phyloP scores from a whole-genome alignment of 2,329 filamentous ascomycete species.

The Chrysoporthe puriensis region DNA sequence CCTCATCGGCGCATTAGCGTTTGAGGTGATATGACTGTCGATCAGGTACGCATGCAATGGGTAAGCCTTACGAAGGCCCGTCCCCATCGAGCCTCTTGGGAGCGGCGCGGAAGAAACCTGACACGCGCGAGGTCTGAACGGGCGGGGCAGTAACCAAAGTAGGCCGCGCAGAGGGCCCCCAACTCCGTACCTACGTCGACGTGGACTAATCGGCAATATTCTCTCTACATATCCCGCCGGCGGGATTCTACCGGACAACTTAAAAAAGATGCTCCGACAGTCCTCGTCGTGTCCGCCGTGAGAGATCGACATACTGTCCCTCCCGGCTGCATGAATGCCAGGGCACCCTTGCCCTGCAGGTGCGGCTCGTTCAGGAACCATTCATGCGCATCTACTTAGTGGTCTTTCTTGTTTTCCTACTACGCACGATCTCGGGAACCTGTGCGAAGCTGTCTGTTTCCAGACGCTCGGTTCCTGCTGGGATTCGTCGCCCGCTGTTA shows the following conservation, averaged over 20 bases:
- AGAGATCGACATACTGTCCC: constrained; percentile 18
- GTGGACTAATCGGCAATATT: neutral
- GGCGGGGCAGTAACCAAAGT: constrained; percentile 12
- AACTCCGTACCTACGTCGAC: neutral
- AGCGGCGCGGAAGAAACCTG: constrained; percentile 14
- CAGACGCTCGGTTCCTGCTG: neutral
- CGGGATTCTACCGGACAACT: neutral
- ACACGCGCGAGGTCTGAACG: constrained; percentile 22
- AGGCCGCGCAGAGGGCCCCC: constrained; percentile 2
- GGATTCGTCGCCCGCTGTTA: neutral
- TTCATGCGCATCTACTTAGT: constrained; percentile 13
- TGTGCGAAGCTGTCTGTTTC: neutral
- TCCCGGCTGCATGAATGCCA: neutral
- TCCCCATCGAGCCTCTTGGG: neutral
- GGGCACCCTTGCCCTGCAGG: constrained; percentile 14
- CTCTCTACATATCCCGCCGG: constrained; percentile 15
- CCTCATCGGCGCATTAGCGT: neutral
- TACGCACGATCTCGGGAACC: constrained; percentile 15
- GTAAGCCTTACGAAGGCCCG: constrained; percentile 16
- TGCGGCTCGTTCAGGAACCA: constrained; percentile 21
- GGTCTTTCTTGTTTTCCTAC: neutral
- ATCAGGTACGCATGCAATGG: constrained; percentile 14
- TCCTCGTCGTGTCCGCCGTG: constrained; percentile 3
- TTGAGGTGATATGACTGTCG: neutral
- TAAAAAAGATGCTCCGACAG: neutral